A percentile compares a stretch with the other conserved stretches of the same genome.
phyloP scores from a whole-genome alignment of 192 early-diverging fungal genomes.

The Chytriomyces hyalinus region DNA sequence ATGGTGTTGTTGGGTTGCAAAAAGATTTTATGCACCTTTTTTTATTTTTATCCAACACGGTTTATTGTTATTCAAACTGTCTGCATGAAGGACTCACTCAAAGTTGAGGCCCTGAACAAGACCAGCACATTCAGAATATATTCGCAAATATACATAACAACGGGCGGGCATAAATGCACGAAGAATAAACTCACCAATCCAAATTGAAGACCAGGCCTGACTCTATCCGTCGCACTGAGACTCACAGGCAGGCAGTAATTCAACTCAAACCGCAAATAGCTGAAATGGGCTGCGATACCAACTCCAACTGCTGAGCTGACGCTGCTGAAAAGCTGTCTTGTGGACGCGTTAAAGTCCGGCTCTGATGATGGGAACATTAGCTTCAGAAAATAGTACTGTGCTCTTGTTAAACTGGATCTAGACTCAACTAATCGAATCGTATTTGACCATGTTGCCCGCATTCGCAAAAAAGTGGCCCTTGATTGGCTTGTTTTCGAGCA shows the following conservation, averaged over 20 bases:
- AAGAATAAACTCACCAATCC: slow-evolving; percentile 60
- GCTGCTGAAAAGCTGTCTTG: slow-evolving; percentile 42
- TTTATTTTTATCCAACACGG: neutral
- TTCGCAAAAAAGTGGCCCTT: slow-evolving; percentile 88
- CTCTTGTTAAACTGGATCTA: too few species aligned
- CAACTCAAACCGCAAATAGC: slow-evolving; percentile 84
- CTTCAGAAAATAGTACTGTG: too few species aligned
- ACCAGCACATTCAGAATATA: too few species aligned
- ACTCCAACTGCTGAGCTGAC: slow-evolving; percentile 78
- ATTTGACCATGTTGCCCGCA: slow-evolving; percentile 75
- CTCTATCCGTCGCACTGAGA: slow-evolving; percentile 39
- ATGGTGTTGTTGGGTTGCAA: too few species aligned
- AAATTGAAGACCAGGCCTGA: slow-evolving; percentile 81
- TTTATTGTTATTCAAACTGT: too few species aligned
- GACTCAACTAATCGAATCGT: slow-evolving; percentile 42
- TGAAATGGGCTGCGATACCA: slow-evolving; percentile 86
- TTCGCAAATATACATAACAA: too few species aligned
- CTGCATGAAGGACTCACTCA: too few species aligned
- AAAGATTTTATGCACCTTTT: slow-evolving; percentile 13
- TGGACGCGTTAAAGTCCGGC: neutral
- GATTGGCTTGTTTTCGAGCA: slow-evolving; percentile 63
- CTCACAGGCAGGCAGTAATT: slow-evolving; percentile 83
- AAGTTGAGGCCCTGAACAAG: too few species aligned
- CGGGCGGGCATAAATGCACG: too few species aligned
- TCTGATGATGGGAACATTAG: neutral